Evolutionary conservation across 257 asterid genomes (phyloP), one percentile per base, ranked within the genome.

Genomic region (Nicotiana knightiana): DNA sequence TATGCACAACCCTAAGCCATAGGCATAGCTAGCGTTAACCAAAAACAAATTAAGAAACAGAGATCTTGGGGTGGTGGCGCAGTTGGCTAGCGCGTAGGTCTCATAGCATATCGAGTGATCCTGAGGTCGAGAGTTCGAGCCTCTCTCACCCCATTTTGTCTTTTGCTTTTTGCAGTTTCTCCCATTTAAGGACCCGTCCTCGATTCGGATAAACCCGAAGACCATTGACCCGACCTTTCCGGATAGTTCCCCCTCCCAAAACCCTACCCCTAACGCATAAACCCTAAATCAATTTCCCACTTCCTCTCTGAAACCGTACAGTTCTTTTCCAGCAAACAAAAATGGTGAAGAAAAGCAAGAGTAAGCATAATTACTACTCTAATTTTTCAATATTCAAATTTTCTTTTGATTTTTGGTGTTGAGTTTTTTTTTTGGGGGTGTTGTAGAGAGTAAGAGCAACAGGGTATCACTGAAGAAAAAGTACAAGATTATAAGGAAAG

Each of bases 1-100:
- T 21, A 21, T 21, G 24, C 24, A 21, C 24, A 21, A 0, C 24
- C 24, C 24, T 21, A 21, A 21, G 24, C 30, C 9, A 43, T 6
- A 43, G 10, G 48, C 9, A 39, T 39, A 39, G 46, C 0, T 32
- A 3, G 4, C 0, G 0, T 7, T 43, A 43, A 43, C 0, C 0
- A 43, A 43, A 43, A 3, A 43, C 11, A 43, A 43, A 43, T 8
- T 3, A 43, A 0, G 3, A 43, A 7, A 1, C 3, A 7, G 11
- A 43, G 12, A 43, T 9, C 12, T 0, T 0, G 97, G 97, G 97
- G 96, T 90, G 98, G 97, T 93, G 97, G 97, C 96, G 96, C 97
- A 93, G 97, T 94, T 92, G 98, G 96, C 94, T 92, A 93, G 97
- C 97, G 98, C 97, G 98, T 93, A 95, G 97, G 98, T 93, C 99